Conservation (phyloP, 805 yeast species). For the Starmerella sp. region DNA sequence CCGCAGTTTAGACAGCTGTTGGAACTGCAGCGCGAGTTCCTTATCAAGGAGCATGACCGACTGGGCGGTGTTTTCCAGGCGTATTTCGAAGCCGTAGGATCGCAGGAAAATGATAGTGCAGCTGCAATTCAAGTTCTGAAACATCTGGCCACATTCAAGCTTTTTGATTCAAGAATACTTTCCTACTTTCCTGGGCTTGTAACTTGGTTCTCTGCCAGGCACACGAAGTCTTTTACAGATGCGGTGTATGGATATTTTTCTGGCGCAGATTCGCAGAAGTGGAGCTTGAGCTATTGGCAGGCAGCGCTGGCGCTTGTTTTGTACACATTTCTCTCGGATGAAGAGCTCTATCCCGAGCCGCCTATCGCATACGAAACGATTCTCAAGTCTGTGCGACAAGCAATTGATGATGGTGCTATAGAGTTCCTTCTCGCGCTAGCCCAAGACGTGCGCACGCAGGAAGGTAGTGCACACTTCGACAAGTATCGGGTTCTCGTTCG, state of each 20-base stretch:
- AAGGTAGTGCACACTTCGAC: slow-evolving; percentile 9
- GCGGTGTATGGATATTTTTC: slow-evolving; percentile 9
- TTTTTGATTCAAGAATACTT: slow-evolving; percentile 48
- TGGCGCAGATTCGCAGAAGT: slow-evolving; percentile 7
- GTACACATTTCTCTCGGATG: slow-evolving; percentile 14
- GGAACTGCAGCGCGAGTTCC: slow-evolving; percentile 48
- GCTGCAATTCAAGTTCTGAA: slow-evolving; percentile 35
- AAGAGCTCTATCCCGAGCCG: slow-evolving; percentile 1
- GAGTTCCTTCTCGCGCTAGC: slow-evolving; percentile 32
- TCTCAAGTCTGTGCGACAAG: slow-evolving; percentile 21
- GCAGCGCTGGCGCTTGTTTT: slow-evolving; percentile 24
- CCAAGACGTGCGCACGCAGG: slow-evolving; percentile 23
- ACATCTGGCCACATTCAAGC: slow-evolving; percentile 39
- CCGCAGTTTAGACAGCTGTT: slow-evolving; percentile 40
- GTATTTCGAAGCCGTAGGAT: not conserved
- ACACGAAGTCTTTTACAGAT: slow-evolving; percentile 5
- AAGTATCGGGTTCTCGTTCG: slow-evolving; percentile 18
- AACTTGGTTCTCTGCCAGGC: slow-evolving; percentile 13
- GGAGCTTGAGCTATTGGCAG: slow-evolving; percentile 25
- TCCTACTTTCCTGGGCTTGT: slow-evolving; percentile 50
- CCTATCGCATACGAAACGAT: slow-evolving; percentile 10
- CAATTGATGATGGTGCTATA: slow-evolving; percentile 31
- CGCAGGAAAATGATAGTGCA: slow-evolving; percentile 21
- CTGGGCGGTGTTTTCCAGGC: slow-evolving; percentile 57
- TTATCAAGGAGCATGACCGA: slow-evolving; percentile 57